phyloP scores from a whole-genome alignment of 2,329 filamentous ascomycete genomes.

The Colletotrichum destructivum region DNA sequence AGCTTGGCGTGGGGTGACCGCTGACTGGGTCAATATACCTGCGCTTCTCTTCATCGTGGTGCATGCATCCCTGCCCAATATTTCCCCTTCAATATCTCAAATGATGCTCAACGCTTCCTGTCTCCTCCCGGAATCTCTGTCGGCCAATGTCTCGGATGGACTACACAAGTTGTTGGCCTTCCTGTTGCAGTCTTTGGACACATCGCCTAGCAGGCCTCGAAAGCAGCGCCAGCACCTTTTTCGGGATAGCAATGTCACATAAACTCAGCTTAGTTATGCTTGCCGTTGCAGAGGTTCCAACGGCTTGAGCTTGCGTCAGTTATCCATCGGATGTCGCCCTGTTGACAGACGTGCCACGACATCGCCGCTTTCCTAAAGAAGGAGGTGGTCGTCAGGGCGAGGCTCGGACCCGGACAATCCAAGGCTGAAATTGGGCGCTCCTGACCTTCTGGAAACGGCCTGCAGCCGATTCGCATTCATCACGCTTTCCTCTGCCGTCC shows the following conservation, averaged over 20 bases:
- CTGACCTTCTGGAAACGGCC: conserved; percentile 16
- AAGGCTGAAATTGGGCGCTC: background rate
- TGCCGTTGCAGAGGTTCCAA: background rate
- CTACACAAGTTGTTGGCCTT: background rate
- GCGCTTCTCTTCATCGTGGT: background rate
- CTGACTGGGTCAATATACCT: too few relatives aligned
- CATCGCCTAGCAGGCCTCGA: background rate
- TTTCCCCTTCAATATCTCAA: background rate
- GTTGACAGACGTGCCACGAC: background rate
- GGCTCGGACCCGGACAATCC: conserved; percentile 4
- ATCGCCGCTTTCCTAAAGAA: conserved; percentile 9
- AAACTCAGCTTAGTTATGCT: background rate
- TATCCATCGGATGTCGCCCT: too few relatives aligned
- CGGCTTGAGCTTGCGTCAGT: background rate
- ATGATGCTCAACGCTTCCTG: background rate
- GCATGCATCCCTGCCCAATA: too few relatives aligned
- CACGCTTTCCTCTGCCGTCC: background rate
- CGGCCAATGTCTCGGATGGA: background rate
- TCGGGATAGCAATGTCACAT: background rate
- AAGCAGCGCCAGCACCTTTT: background rate
- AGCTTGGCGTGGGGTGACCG: conserved; percentile 3
- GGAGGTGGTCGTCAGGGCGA: conserved; percentile 28
- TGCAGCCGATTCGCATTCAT: background rate
- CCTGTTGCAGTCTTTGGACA: conserved; percentile 7
- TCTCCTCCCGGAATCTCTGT: background rate